These are phyloP conservation scores for Margaritispora aquatica DNA, from an alignment of 495 filamentous ascomycete genomes.

Conservation along the genomic window DNA sequence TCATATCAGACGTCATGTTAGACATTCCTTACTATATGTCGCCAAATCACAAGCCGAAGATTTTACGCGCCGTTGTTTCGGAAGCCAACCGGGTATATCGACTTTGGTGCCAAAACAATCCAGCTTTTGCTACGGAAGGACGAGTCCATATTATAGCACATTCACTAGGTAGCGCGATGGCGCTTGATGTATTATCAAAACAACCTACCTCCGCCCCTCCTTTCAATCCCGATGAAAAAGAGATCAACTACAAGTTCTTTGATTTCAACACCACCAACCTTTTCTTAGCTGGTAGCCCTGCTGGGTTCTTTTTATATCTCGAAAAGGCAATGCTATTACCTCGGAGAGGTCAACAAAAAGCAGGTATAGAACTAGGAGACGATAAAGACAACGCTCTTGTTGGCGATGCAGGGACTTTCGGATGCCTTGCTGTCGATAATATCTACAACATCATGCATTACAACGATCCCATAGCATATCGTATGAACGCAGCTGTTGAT, in stretches of 20 bases:
- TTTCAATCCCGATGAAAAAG: constrained; percentile 43
- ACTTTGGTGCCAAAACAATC: constrained; percentile 90
- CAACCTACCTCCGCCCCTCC: constrained; percentile 64
- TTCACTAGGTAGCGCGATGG: constrained; percentile 90
- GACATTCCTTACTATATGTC: constrained; percentile 97
- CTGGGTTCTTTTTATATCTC: constrained; percentile 86
- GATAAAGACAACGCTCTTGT: constrained; percentile 57
- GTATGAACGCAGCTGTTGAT: constrained; percentile 86
- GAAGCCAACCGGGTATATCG: constrained; percentile 93
- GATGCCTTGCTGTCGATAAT: constrained; percentile 90
- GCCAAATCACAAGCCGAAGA: constrained; percentile 88
- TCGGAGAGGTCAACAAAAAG: constrained; percentile 67
- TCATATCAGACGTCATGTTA: constrained; percentile 95
- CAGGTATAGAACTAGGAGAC: constrained; percentile 56
- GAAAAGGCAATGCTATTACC: constrained; percentile 79
- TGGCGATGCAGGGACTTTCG: constrained; percentile 71
- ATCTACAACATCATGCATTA: constrained; percentile 83
- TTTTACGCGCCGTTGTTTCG: constrained; percentile 81
- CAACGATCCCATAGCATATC: constrained; percentile 75
- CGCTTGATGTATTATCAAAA: constrained; percentile 79
- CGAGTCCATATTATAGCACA: constrained; percentile 91
- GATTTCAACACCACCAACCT: constrained; percentile 87
- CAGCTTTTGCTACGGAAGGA: constrained; percentile 70
- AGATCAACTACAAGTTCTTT: constrained; percentile 58
- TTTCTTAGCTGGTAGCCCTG: constrained; percentile 89